These are phyloP conservation scores for Aphanomyces astaci DNA, from an alignment of 352 stramenopile species.

Conservation along the genomic window DNA sequence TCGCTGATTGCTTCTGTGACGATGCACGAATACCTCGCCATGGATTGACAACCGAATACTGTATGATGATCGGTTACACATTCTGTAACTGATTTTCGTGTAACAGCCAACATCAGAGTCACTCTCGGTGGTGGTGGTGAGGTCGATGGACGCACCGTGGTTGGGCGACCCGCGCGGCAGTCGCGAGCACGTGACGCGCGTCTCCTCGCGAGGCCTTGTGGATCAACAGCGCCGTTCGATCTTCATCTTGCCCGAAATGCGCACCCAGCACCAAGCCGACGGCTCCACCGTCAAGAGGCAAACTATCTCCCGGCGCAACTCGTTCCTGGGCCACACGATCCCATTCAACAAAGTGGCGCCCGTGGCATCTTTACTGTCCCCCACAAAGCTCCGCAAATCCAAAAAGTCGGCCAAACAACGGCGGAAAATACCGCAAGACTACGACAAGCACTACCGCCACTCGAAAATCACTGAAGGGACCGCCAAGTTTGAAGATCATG, in stretches of 20 bases:
- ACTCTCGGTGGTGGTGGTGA: too few species aligned
- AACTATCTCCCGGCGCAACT: neutral
- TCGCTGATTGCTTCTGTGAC: too few species aligned
- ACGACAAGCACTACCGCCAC: slow-evolving; percentile 8
- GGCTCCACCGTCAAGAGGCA: neutral
- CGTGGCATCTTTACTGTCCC: neutral
- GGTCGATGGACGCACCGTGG: too few species aligned
- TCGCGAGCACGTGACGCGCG: neutral
- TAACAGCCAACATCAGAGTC: too few species aligned
- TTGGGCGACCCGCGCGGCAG: neutral
- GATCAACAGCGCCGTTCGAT: neutral
- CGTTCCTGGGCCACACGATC: neutral
- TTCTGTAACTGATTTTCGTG: too few species aligned
- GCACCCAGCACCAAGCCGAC: neutral
- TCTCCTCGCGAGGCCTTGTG: neutral
- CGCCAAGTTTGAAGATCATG: slow-evolving; percentile 13
- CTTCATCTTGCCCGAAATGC: neutral
- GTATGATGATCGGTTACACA: too few species aligned
- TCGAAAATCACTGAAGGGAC: neutral
- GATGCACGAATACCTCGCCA: too few species aligned
- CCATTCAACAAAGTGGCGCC: neutral
- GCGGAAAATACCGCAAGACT: neutral
- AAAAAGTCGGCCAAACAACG: neutral
- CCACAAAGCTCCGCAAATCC: neutral
- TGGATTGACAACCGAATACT: too few species aligned